Percentiles rank a stretch among this genome's conserved stretches.
phyloP scores from a whole-genome alignment of 495 filamentous ascomycete species.

The Extremus antarcticus region DNA sequence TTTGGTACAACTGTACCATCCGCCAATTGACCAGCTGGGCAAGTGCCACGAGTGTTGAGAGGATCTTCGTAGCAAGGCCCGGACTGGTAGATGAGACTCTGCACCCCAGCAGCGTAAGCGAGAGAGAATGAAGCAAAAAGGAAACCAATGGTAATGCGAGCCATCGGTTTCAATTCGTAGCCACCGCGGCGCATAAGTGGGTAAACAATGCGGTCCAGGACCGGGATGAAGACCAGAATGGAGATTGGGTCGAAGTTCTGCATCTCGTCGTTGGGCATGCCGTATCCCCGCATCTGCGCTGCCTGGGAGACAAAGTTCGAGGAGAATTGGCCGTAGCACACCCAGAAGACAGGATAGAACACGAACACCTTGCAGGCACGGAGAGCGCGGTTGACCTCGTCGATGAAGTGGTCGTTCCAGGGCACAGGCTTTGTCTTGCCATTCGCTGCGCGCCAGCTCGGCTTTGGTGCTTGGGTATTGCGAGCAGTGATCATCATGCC shows the following conservation, averaged over 20 bases:
- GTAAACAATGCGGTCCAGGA: conserved; percentile 58
- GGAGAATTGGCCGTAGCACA: conserved; percentile 48
- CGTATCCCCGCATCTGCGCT: conserved; percentile 13
- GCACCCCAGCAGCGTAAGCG: conserved; percentile 55
- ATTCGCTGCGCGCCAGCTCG: conserved; percentile 42
- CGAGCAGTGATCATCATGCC: conserved; percentile 45
- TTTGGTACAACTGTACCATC: conserved; percentile 37
- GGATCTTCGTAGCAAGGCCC: conserved; percentile 35
- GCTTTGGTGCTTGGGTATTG: conserved; percentile 45
- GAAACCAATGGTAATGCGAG: conserved; percentile 65
- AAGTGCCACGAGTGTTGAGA: conserved; percentile 3
- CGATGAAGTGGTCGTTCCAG: conserved; percentile 55
- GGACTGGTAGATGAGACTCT: conserved; percentile 58
- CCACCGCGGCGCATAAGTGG: conserved; percentile 51
- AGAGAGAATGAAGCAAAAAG: conserved; percentile 53
- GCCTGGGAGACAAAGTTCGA: conserved; percentile 44
- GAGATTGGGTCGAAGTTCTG: conserved; percentile 42
- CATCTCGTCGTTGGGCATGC: conserved; percentile 22
- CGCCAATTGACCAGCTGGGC: conserved; percentile 14
- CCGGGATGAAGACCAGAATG: conserved; percentile 60
- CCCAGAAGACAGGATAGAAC: conserved; percentile 51
- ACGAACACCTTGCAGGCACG: conserved; percentile 51
- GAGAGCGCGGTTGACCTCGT: conserved; percentile 50
- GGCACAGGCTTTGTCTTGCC: conserved; percentile 31
- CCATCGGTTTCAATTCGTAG: conserved; percentile 60